Evolutionary conservation across 345 rosid species (phyloP).

Genomic region (Fremontodendron californicum): DNA sequence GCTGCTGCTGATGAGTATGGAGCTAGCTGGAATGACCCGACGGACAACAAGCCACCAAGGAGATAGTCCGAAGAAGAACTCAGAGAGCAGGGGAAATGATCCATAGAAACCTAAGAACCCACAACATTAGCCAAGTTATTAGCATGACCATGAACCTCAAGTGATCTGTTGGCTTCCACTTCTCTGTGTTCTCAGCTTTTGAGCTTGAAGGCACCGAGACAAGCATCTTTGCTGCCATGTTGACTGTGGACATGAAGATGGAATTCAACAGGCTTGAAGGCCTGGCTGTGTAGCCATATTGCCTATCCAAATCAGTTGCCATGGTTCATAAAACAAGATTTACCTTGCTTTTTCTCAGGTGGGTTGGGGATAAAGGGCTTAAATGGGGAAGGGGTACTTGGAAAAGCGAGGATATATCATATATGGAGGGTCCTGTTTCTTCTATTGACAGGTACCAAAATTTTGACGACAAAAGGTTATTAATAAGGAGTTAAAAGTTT

Average conservation of each 20-base stretch:
- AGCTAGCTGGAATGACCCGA: constrained; percentile 8
- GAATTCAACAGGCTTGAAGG: constrained; percentile 47
- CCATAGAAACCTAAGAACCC: constrained; percentile 65
- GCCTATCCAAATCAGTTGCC: constrained; percentile 7
- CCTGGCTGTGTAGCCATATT: constrained; percentile 21
- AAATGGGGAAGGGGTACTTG: neutral
- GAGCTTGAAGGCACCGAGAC: constrained; percentile 54
- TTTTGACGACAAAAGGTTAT: neutral
- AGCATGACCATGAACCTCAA: constrained; percentile 68
- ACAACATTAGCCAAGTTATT: constrained; percentile 55
- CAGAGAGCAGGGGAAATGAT: constrained; percentile 39
- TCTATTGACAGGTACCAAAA: neutral
- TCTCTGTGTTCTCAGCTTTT: constrained; percentile 28
- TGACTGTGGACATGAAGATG: constrained; percentile 61
- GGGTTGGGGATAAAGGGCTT: neutral
- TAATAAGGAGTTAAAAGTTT: neutral
- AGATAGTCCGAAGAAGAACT: constrained; percentile 16
- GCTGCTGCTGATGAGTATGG: constrained; percentile 20
- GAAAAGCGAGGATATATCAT: neutral
- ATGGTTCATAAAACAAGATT: neutral
- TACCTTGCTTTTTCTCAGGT: neutral
- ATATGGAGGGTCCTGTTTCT: neutral
- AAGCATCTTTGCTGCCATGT: constrained; percentile 19
- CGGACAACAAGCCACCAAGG: constrained; percentile 4
- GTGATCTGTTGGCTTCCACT: constrained; percentile 63